Conservation (phyloP, 331 rosid species). For the Dryas integrifolia region DNA sequence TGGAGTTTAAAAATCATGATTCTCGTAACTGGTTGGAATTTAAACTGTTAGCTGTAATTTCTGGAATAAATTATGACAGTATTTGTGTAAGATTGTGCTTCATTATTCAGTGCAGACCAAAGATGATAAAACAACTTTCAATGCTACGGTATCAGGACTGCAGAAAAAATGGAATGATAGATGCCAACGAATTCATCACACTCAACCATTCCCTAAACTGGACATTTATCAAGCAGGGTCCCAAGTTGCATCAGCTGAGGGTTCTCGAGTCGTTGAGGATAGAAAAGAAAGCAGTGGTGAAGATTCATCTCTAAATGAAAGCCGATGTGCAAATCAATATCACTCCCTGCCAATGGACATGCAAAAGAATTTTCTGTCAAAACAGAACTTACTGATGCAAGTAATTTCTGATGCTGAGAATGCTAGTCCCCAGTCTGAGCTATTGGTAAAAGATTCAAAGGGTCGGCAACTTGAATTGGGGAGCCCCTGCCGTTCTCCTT, state of each 20-base stretch:
- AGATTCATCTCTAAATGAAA: conserved; percentile 39
- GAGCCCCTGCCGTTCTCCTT: conserved; percentile 33
- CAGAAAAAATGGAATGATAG: conserved; percentile 74
- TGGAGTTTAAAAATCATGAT: conserved; percentile 16
- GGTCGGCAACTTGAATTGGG: conserved; percentile 33
- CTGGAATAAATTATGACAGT: conserved; percentile 18
- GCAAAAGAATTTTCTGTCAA: conserved; percentile 33
- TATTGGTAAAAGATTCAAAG: conserved; percentile 31
- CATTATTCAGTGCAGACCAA: conserved; percentile 68
- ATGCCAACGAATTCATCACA: conserved; percentile 55
- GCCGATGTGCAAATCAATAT: conserved; percentile 31
- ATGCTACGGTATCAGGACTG: conserved; percentile 42
- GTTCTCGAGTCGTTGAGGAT: conserved; percentile 38
- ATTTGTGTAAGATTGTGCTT: conserved; percentile 40
- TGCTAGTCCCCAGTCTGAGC: conserved; percentile 27
- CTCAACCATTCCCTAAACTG: conserved; percentile 39
- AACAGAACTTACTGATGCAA: conserved; percentile 37
- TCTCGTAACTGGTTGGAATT: conserved; percentile 12
- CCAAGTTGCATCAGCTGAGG: conserved; percentile 42
- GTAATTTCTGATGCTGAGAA: conserved; percentile 33
- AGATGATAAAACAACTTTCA: conserved; percentile 47
- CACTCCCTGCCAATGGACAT: conserved; percentile 32
- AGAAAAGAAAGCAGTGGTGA: conserved; percentile 44
- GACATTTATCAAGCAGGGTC: conserved; percentile 39
- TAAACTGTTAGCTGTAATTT: conserved; percentile 9